A percentile compares a stretch with the other conserved stretches of the same genome.
These are phyloP conservation scores for Thoreauomyces humboldtii DNA, from an alignment of 192 early-diverging fungal genomes.

Conservation along the genomic window DNA sequence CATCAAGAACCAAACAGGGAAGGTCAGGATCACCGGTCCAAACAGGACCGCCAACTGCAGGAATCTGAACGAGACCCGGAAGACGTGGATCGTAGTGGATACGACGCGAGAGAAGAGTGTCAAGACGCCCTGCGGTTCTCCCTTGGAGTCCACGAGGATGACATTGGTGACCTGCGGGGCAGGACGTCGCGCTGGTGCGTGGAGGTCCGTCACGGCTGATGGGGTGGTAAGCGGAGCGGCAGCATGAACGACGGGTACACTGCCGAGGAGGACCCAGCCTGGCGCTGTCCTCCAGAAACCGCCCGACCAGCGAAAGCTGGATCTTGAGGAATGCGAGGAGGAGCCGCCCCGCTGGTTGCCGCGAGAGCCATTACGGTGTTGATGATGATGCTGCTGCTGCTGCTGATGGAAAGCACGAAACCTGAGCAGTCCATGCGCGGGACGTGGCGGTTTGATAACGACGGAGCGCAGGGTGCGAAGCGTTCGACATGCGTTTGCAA, in stretches of 20 bases:
- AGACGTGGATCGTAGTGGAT: neutral
- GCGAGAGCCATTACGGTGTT: too few species aligned
- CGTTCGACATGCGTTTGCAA: too few species aligned
- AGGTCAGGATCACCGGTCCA: constrained; percentile 28
- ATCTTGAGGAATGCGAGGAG: too few species aligned
- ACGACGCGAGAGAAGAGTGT: neutral
- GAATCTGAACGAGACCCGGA: constrained; percentile 16
- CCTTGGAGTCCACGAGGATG: neutral
- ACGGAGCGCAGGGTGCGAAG: too few species aligned
- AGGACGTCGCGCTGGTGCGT: neutral
- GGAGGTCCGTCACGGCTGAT: neutral
- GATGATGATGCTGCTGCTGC: too few species aligned
- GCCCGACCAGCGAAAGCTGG: too few species aligned
- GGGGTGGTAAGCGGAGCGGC: neutral
- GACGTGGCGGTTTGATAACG: too few species aligned
- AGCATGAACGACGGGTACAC: constrained; percentile 6
- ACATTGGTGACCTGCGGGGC: neutral
- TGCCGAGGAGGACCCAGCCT: constrained; percentile 10
- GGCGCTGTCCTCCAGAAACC: neutral
- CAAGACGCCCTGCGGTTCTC: neutral
- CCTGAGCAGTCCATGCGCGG: too few species aligned
- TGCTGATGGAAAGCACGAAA: too few species aligned
- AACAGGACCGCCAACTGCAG: constrained; percentile 25
- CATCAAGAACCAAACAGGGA: constrained; percentile 28
- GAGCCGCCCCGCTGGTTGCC: too few species aligned